phyloP scores from a whole-genome alignment of 2,329 filamentous ascomycete genomes.

The Hymenoscyphus linearis region DNA sequence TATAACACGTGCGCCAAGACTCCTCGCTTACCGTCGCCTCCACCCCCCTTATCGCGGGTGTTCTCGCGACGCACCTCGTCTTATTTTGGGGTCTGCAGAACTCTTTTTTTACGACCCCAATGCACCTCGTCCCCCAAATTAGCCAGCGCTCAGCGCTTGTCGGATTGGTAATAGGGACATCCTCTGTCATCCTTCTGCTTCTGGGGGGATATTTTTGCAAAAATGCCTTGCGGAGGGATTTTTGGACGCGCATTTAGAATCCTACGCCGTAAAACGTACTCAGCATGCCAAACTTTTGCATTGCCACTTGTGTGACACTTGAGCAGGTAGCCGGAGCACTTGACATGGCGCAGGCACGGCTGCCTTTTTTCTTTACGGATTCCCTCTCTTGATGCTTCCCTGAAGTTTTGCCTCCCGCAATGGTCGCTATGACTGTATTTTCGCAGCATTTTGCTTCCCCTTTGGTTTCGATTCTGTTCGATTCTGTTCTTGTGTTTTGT shows the following conservation, averaged over 20 bases:
- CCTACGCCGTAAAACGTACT: neutral
- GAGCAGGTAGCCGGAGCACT: neutral
- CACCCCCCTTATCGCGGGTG: neutral
- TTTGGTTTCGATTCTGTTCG: neutral
- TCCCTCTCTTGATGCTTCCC: neutral
- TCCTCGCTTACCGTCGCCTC: neutral
- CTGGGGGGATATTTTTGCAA: neutral
- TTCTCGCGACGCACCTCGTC: neutral
- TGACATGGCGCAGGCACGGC: neutral
- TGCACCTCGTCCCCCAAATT: neutral
- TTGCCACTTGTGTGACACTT: neutral
- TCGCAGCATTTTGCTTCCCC: neutral
- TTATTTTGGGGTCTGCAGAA: slow-evolving; percentile 5
- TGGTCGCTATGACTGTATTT: neutral
- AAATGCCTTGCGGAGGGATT: neutral
- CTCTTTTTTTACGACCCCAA: slow-evolving; percentile 1
- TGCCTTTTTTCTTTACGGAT: neutral
- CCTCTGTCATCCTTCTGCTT: slow-evolving; percentile 1
- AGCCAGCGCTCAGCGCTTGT: neutral
- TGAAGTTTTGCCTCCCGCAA: neutral
- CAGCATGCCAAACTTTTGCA: neutral
- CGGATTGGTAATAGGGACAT: neutral
- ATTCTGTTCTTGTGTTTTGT: neutral
- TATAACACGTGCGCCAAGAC: neutral
- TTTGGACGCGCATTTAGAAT: slow-evolving; percentile 2